These are phyloP conservation scores for Cairneyella variabilis DNA, from an alignment of 495 filamentous ascomycete genomes.

Conservation along the genomic window DNA sequence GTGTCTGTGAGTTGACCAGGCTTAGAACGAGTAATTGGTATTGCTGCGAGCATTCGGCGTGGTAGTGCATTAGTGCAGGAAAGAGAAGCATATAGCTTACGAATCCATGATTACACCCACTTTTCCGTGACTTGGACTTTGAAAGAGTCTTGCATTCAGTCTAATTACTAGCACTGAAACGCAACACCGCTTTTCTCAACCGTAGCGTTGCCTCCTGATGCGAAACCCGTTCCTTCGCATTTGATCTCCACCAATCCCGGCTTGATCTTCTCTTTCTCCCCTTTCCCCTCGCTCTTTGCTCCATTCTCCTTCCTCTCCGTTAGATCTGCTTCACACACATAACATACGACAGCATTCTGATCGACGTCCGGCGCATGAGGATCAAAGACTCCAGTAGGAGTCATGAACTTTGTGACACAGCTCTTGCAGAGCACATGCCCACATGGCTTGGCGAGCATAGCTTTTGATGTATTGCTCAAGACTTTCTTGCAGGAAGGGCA, in stretches of 20 bases:
- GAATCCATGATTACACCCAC: no score
- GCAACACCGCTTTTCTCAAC: constrained; percentile 76
- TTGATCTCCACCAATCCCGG: constrained; percentile 81
- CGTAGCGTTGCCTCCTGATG: constrained; percentile 75
- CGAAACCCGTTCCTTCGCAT: constrained; percentile 91
- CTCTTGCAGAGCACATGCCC: constrained; percentile 90
- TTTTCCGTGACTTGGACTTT: no score
- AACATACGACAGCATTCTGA: constrained; percentile 63
- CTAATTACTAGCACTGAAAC: constrained; percentile 67
- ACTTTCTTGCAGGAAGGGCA: constrained; percentile 89
- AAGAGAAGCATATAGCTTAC: no score
- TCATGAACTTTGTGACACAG: constrained; percentile 87
- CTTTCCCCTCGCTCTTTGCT: constrained; percentile 41
- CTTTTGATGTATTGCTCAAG: constrained; percentile 77
- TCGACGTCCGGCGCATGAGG: constrained; percentile 58
- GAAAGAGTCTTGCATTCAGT: no score
- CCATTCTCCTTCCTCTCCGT: constrained; percentile 37
- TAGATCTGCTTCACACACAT: constrained; percentile 82
- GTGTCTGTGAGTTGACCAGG: no score
- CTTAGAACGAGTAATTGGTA: no score
- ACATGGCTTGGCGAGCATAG: constrained; percentile 85
- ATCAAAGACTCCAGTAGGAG: constrained; percentile 49
- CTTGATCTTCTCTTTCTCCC: constrained; percentile 54
- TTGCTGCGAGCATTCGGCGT: no score
- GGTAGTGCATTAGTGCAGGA: no score